Evolutionary conservation across 2,329 filamentous ascomycete species (phyloP).

Genomic region (Decorospora gaudefroyi): DNA sequence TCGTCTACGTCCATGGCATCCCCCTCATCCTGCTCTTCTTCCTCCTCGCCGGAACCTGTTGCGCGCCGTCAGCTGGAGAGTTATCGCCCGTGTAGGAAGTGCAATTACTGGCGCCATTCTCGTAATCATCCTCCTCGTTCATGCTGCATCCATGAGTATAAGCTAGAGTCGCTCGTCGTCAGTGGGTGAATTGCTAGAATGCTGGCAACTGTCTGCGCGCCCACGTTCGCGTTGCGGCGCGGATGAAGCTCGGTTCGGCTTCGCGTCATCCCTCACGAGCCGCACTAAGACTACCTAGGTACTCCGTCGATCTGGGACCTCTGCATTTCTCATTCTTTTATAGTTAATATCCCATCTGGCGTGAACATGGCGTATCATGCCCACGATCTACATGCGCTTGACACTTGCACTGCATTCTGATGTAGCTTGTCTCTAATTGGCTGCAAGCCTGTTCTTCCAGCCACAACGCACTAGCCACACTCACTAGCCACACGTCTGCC

Average conservation of each 20-base stretch:
- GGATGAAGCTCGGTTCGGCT: slow-evolving; percentile 14
- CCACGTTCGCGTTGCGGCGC: slow-evolving; percentile 11
- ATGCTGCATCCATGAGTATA: slow-evolving; percentile 24
- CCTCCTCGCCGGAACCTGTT: slow-evolving; percentile 34
- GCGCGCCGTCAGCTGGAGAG: slow-evolving; percentile 15
- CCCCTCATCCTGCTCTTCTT: slow-evolving; percentile 45
- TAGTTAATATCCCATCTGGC: too few species aligned
- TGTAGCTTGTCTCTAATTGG: too few species aligned
- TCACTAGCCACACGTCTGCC: too few species aligned
- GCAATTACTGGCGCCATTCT: slow-evolving; percentile 46
- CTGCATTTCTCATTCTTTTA: too few species aligned
- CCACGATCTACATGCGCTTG: too few species aligned
- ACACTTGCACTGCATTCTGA: too few species aligned
- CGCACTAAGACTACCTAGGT: slow-evolving; percentile 1
- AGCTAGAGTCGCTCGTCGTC: not conserved
- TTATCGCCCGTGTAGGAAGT: not conserved
- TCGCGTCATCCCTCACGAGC: slow-evolving; percentile 10
- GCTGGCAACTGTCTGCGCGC: not conserved
- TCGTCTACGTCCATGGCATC: slow-evolving; percentile 41
- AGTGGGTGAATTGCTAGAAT: not conserved
- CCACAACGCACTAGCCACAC: too few species aligned
- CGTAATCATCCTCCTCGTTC: slow-evolving; percentile 56
- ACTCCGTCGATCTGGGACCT: not conserved
- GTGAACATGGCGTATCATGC: too few species aligned
- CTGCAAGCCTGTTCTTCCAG: too few species aligned